Percentiles rank a stretch among this genome's conserved stretches.
Evolutionary conservation across 495 filamentous ascomycete genomes (phyloP).

Genomic region (Talaromyces thailandensis): DNA sequence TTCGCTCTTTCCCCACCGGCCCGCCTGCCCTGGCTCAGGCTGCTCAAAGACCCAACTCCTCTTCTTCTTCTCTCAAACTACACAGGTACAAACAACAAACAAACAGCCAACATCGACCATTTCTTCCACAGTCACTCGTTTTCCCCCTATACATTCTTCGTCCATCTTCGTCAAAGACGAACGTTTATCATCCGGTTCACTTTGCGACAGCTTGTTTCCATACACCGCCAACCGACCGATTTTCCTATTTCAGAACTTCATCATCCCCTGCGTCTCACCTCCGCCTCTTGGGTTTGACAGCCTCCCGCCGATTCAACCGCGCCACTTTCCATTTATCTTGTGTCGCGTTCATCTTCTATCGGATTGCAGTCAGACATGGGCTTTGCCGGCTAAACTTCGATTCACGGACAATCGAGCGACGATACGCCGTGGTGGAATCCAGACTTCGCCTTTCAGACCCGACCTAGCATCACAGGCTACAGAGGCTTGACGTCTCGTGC

Average conservation of each 20-base stretch:
- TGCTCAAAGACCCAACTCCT: neutral
- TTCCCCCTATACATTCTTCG: neutral
- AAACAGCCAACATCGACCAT: neutral
- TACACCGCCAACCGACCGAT: neutral
- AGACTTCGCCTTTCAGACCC: neutral
- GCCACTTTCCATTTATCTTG: neutral
- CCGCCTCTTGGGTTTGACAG: neutral
- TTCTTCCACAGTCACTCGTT: neutral
- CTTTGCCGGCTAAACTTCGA: neutral
- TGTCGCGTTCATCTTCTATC: neutral
- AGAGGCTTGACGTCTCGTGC: slow-evolving; percentile 8
- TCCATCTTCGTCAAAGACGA: neutral
- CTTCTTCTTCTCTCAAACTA: neutral
- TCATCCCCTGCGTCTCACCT: slow-evolving; percentile 8
- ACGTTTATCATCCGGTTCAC: neutral
- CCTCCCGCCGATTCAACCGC: neutral
- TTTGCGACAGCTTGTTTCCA: neutral
- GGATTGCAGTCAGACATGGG: neutral
- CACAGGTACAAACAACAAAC: neutral
- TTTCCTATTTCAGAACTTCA: neutral
- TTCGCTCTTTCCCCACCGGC: no score
- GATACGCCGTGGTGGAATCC: neutral
- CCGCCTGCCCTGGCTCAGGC: neutral
- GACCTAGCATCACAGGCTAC: neutral
- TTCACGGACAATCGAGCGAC: neutral